These are phyloP conservation scores for Cardiospermum halicacabum DNA, from an alignment of 345 rosid genomes.

Conservation along the genomic window DNA sequence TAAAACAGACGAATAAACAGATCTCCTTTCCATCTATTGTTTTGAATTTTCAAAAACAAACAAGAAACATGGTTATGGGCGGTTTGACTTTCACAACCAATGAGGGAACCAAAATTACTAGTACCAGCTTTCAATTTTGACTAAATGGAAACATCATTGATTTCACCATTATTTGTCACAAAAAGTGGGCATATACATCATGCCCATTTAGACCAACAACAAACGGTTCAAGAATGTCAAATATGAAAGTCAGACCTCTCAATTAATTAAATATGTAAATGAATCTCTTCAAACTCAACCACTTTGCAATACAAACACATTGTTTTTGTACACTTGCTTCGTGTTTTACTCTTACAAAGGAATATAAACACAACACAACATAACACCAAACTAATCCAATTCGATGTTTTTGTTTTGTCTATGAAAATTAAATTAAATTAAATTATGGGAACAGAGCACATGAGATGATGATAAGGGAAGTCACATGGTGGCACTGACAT, in stretches of 20 bases:
- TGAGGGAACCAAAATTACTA: background rate
- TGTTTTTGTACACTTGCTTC: background rate
- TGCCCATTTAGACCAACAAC: background rate
- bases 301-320: background rate
- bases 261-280: no score
- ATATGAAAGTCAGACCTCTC: slow-evolving; percentile 1
- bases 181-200: background rate
- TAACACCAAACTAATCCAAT: background rate
- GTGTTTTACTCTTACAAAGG: background rate
- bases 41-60: no score
- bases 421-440: background rate
- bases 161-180: background rate
- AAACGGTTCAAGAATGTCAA: slow-evolving; percentile 11
- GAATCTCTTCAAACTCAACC: slow-evolving; percentile 1
- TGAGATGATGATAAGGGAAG: no score
- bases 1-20: no score
- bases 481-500: slow-evolving; percentile 64
- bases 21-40: no score
- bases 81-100: no score
- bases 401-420: background rate
- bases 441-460: slow-evolving; percentile 18
- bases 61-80: no score
- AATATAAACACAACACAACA: slow-evolving; percentile 5
- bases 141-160: background rate
- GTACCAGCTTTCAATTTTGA: no score